Base-by-base conservation (phyloP, 1,284 basidiomycete genomes). In the Amylostereum chailletii region DNA sequence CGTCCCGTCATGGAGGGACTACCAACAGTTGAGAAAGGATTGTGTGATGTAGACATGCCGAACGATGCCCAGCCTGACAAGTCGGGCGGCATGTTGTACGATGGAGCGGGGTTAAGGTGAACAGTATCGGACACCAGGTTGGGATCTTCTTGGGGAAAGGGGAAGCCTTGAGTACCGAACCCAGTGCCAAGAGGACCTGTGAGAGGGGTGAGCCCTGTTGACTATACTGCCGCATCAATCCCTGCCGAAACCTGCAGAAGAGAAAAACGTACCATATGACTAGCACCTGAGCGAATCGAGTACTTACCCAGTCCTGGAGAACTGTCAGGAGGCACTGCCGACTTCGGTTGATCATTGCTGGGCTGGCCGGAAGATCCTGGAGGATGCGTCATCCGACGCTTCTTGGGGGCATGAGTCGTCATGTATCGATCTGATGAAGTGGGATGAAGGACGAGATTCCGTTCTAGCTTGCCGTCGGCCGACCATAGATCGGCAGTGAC, bases 401-500 rank as follows among this genome's bases (percentile, higher is more conserved):
- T 53, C 75, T 84, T 86, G 34, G 75, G 60, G 2, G 75, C 62
- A 51, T 76, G 69, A 1, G 77, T 62, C 2, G 83, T 75, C 11
- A 77, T 71, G 61, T 83, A 85, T 47, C 86, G 80, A 60, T 89
- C 86, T 1, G 77, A 71, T 3, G 85, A 83, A 1, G 86, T 86
- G 0, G 90, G 89, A 62, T 92, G 88, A 32, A 91, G 71, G 45
- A 94, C 90, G 27, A 94, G 79, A 62, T 93, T 93, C 70, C 86
- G 84, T 59, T 93, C 88, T 38, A 82, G 77, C 53, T 76, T 79
- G 34, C 81, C 83, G 59, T 91, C 90, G 40, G 75, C 76, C 0
- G 88, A 90, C 86, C 90, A 93, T 1, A 94, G 70, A 65, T 94
- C 92, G 10, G 90, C 90, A 42, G 88, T 90, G 30, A 92, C 85